Conservation (phyloP, 257 asterid genomes). For the Forsythia suspensa region DNA sequence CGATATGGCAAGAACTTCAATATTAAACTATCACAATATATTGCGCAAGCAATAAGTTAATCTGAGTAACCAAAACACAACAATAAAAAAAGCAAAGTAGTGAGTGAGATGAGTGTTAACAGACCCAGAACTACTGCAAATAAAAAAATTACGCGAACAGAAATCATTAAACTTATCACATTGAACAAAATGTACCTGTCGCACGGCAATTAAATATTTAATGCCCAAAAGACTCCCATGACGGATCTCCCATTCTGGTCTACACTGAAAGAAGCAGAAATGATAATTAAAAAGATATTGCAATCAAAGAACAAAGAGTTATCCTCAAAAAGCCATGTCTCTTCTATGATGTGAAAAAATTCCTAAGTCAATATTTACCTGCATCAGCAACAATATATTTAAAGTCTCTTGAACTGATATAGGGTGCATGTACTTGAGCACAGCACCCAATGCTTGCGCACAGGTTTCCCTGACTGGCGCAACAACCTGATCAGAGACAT, state of each 20-base stretch:
- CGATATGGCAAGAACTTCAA: not conserved
- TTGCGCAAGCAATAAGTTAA: not conserved
- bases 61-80: not conserved
- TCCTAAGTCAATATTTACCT: constrained; percentile 56
- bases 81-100: not conserved
- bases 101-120: not conserved
- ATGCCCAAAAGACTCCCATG: constrained; percentile 99
- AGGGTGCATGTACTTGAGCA: constrained; percentile 94
- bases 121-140: constrained; percentile 14
- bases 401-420: constrained; percentile 72
- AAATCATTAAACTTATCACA: not conserved
- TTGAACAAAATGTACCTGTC: constrained; percentile 62
- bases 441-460: constrained; percentile 99
- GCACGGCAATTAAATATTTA: constrained; percentile 93
- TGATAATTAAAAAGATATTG: constrained; percentile 50
- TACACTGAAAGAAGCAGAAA: constrained; percentile 80
- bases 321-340: not conserved
- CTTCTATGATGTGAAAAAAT: constrained; percentile 7
- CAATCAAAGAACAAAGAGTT: constrained; percentile 14
- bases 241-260: constrained; percentile 99
- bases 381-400: constrained; percentile 87
- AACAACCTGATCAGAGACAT: constrained; percentile 98
- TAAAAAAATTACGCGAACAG: constrained; percentile 10
- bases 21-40: constrained; percentile 4
- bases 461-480: constrained; percentile 99